phyloP scores from a whole-genome alignment of 208 protist genomes.

The Acanthamoeba comandoni region DNA sequence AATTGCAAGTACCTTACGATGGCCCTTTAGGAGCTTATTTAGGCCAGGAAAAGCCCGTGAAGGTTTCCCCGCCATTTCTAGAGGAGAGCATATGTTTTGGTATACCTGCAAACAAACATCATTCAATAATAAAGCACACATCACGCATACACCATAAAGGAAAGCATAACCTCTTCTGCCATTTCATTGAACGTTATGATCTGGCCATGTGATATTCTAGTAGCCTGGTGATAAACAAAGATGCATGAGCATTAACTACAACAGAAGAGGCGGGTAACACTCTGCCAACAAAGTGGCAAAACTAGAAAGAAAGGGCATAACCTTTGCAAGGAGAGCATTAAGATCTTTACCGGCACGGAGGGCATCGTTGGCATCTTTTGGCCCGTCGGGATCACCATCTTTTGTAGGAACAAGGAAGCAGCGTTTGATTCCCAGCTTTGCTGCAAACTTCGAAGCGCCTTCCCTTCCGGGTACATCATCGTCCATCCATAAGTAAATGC shows the following conservation, averaged over 20 bases:
- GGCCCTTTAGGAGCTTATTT: conserved; percentile 86
- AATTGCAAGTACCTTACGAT: too few species aligned
- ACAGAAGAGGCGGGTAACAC: neutral
- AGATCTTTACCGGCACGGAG: conserved; percentile 72
- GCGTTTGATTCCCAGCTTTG: conserved; percentile 82
- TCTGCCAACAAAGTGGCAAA: too few species aligned
- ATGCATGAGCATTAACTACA: conserved; percentile 60
- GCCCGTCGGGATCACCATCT: conserved; percentile 62
- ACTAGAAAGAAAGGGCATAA: conserved; percentile 7
- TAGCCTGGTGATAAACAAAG: conserved; percentile 23
- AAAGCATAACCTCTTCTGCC: conserved; percentile 16
- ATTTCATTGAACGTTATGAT: conserved; percentile 67
- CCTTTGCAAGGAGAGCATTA: conserved; percentile 71
- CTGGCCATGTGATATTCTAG: conserved; percentile 66
- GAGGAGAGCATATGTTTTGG: conserved; percentile 55
- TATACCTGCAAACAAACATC: too few species aligned
- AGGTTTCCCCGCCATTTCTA: conserved; percentile 72
- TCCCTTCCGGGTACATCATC: conserved; percentile 84
- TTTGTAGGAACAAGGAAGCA: conserved; percentile 75
- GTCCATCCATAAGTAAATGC: conserved; percentile 87
- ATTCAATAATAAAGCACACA: too few species aligned
- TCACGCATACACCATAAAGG: too few species aligned
- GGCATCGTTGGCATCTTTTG: conserved; percentile 88
- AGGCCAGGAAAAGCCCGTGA: conserved; percentile 81
- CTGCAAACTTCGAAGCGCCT: conserved; percentile 84